Base-by-base conservation (phyloP, 176 grass and related monocot genomes). In the Miscanthus lutarioriparius region DNA sequence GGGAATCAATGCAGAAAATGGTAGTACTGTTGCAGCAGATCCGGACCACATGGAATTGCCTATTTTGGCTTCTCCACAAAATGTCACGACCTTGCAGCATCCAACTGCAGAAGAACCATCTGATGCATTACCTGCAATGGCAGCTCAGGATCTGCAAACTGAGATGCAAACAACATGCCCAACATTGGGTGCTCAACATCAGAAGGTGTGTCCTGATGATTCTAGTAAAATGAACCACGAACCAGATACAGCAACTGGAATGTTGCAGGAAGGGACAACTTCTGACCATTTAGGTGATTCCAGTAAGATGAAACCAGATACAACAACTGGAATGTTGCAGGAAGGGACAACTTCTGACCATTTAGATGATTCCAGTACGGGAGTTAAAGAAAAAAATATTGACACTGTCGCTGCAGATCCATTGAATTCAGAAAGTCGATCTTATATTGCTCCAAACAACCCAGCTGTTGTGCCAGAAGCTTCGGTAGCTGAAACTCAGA, bases 1-100 rank as follows among this genome's bases (percentile, higher is more conserved):
- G 6, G 79, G 23, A 77, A 16, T 30, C 69, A 43, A 63, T 77
- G 79, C 26, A 82, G 53, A 61, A n/a, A 70, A 77, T 48, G 20
- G 59, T 61, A 38, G 10, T 49, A 28, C 49, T 70, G 49, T 76
- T 62, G 19, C 36, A 40, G 71, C 78, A 81, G 69, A 80, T 80
- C 69, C 9, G 1, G 43, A 40, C 70, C 33, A 43, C 61, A 54
- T 74, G 45, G 59, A 75, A 26, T 40, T 47, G 11, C 19, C 78
- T 59, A 59, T 53, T 54, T 68, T 75, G 32, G 70, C 35, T 87
- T 73, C 61, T 56, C 59, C 77, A 67, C 77, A 43, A 53, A 75
- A 5, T 62, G 45, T 56, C 41, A 12, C 6, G 5, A 40, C 35
- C 22, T 67, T 56, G 74, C 62, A 65, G 67, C 36, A 71, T 33